phyloP scores from a whole-genome alignment of 768 basidiomycete genomes.

The Lentinula guzmanii region DNA sequence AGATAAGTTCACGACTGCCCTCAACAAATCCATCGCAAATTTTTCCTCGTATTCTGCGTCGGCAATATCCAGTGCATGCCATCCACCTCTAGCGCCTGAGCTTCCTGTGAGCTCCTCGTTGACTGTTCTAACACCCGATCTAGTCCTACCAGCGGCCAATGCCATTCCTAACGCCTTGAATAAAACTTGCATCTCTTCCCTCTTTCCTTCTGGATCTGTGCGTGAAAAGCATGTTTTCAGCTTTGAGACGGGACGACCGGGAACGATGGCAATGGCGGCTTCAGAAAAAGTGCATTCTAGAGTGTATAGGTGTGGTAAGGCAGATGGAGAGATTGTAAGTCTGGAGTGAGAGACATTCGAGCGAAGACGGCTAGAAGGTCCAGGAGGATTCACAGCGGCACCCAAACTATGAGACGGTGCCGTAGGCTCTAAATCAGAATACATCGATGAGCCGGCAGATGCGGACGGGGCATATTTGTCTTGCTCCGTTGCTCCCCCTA shows the following conservation, averaged over 20 bases:
- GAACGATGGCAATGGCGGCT: conserved; percentile 51
- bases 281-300: conserved; percentile 67
- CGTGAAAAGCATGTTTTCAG: conserved; percentile 68
- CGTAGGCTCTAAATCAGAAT: conserved; percentile 9
- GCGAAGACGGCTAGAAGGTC: conserved; percentile 17
- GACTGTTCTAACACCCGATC: not conserved
- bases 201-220: conserved; percentile 41
- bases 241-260: conserved; percentile 51
- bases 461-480: not conserved
- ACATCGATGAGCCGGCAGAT: not conserved
- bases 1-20: conserved; percentile 24
- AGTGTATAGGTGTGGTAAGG: conserved; percentile 43
- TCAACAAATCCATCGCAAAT: conserved; percentile 50
- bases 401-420: conserved; percentile 18
- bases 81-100: conserved; percentile 24
- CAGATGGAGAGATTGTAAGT: conserved; percentile 17
- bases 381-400: conserved; percentile 1
- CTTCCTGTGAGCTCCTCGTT: not conserved
- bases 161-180: conserved; percentile 15
- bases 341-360: conserved; percentile 11
- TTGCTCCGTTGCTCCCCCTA: not conserved
- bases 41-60: conserved; percentile 51
- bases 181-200: conserved; percentile 43
- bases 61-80: conserved; percentile 55
- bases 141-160: not conserved